Percentiles rank a stretch among this genome's conserved stretches.
These are phyloP conservation scores for Eimeria brunetti DNA, from an alignment of 169 alveolate genomes.

Conservation along the genomic window DNA sequence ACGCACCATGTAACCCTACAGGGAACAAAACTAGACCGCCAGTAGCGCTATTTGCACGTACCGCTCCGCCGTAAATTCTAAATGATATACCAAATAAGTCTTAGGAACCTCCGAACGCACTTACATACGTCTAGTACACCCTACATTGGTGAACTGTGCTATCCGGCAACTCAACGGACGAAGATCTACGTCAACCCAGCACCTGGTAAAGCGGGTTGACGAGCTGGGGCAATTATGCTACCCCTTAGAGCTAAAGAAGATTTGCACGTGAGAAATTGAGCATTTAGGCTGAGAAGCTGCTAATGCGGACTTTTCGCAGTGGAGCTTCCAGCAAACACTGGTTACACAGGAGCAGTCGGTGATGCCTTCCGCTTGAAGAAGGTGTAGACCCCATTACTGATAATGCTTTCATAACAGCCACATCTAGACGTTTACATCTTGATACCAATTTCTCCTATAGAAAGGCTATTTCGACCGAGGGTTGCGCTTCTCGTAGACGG, in stretches of 20 bases:
- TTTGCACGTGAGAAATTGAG: not conserved
- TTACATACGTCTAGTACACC: not conserved
- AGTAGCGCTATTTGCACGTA: not conserved
- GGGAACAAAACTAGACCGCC: not conserved
- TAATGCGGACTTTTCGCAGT: not conserved
- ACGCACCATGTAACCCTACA: not conserved
- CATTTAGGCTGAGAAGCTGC: not conserved
- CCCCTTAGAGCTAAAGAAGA: not conserved
- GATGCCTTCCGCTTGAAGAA: constrained; percentile 2
- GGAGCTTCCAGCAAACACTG: not conserved
- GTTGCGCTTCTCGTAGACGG: constrained; percentile 21
- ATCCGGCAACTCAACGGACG: not conserved
- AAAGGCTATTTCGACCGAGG: not conserved
- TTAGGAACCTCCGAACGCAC: not conserved
- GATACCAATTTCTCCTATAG: not conserved
- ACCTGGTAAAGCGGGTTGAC: not conserved
- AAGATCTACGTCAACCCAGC: not conserved
- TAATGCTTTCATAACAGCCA: not conserved
- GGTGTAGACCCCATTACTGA: constrained; percentile 18
- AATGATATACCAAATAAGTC: not conserved
- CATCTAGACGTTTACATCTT: constrained; percentile 6
- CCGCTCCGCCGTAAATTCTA: not conserved
- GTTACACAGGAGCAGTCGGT: not conserved
- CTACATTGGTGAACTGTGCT: not conserved
- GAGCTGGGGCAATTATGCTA: not conserved